Base-by-base conservation (phyloP, 2,329 filamentous ascomycete species). In the Diaporthe eres region DNA sequence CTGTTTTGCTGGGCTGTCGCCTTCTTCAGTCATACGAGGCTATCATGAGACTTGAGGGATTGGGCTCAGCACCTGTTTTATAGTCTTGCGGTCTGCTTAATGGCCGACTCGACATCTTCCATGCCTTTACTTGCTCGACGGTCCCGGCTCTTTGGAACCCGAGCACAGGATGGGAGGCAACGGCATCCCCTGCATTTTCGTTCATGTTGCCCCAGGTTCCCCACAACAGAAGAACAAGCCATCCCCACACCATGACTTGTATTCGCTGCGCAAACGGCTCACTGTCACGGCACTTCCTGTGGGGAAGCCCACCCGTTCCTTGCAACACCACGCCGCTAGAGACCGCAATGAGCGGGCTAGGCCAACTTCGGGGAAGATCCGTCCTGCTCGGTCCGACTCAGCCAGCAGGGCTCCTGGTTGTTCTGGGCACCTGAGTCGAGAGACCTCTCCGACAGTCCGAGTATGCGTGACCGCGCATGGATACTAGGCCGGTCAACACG, bases 381-480 rank as follows among this genome's bases (percentile, higher is more conserved):
- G 65, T 55, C 61, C 34, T 70, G 65, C 47, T 70, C 65, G 65
- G 65, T 70, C 65, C 65, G 65, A 70, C 37, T 70, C 65, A 42
- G 34, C 49, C 19, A 63, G 13, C 60, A 44, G 60, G 22, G 60
- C n/a, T 28, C 47, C n/a, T 13, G 61, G 28, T 13, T 28, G 51
- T 31, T 17, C 60, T 63, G 63, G 22, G 7, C 31, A n/a, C 65
- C 49, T 55, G 47, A 68, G 65, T 70, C 65, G 49, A 28, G 65
- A 34, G 47, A 53, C n/a, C 65, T 55, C 49, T 49, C 44, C 44
- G 28, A 31, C 28, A 31, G 28, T 4, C 28, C 28, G 28, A 10
- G 19, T 22, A 7, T 15, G 17, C 4, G 6, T 44, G 42, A 39
- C 37, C 37, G 37, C 37, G 3, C 37, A 39, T 39, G 42, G 19